Evolutionary conservation across 306 rosid species (phyloP), one percentile per base, ranked within the genome.

Genomic region (Vicia villosa): DNA sequence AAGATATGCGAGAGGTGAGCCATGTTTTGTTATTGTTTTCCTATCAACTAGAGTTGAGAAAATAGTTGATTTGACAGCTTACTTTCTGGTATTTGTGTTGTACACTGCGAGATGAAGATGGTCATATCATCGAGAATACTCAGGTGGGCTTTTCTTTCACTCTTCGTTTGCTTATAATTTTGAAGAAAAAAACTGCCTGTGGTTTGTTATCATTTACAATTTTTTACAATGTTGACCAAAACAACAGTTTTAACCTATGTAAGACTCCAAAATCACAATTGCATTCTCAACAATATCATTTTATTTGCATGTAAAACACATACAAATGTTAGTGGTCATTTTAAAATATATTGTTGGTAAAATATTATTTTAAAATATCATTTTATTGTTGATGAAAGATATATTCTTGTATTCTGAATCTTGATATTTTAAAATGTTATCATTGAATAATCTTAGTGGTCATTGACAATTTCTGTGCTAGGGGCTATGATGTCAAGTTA

Each of bases 1-100:
- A 70, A 90, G 81, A 88, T 88, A 72, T 93, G 98, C 43, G 89
- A 88, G 60, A 90, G 97, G 97, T 75, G 83, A 83, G 83, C 72
- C 63, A 46, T 22, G 8, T 73, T 72, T 56, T 52, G 11, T 66
- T 28, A 32, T 42, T 46, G 28, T 60, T 78, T 56, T 66, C 37
- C 30, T 57, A 24, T 45, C n/a, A 57, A 22, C 46, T 19, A 40
- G 70, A 49, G 63, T 60, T 50, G 8, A 8, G 16, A 79, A n/a
- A 0, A 1, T 40, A 36, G 5, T 46, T 49, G 63, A 51, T 41
- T 70, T 49, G n/a, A 56, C 45, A 65, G 47, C 69, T 68, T 63
- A 51, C 21, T n/a, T 41, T 73, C 5, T 54, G 58, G 24, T 66
- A 24, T 60, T 56, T 79, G 50, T 75, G 38, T 69, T 78, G 78